phyloP scores from a whole-genome alignment of 2,329 filamentous ascomycete species.

The Ceratocystis papillata region DNA sequence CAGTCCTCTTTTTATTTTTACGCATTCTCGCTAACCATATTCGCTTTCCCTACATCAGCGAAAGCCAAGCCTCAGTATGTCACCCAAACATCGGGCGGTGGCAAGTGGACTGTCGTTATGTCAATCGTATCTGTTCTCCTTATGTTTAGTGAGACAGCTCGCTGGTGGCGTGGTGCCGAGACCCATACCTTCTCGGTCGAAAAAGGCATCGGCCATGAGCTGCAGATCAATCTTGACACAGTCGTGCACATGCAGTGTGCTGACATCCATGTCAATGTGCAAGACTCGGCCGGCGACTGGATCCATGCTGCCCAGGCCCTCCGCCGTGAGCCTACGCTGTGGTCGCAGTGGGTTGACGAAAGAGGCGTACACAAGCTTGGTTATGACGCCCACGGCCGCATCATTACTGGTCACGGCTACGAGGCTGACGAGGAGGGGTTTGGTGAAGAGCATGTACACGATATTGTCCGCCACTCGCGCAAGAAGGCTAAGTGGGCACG shows the following conservation, averaged over 20 bases:
- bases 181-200: conserved; percentile 88
- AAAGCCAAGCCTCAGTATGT: conserved; percentile 95
- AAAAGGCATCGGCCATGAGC: conserved; percentile 71
- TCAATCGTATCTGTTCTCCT: conserved; percentile 63
- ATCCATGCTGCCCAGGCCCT: conserved; percentile 72
- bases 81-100: conserved; percentile 70
- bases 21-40: no score
- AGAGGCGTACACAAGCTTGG: conserved; percentile 55
- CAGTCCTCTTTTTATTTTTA: neutral
- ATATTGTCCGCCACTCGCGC: conserved; percentile 65
- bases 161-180: conserved; percentile 78
- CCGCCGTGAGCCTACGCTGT: conserved; percentile 64
- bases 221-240: conserved; percentile 95
- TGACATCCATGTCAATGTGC: conserved; percentile 90
- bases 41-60: conserved; percentile 44
- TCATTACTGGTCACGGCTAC: conserved; percentile 45
- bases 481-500: conserved; percentile 58
- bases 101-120: conserved; percentile 86
- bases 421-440: conserved; percentile 56
- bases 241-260: conserved; percentile 79
- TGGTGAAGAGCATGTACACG: conserved; percentile 76
- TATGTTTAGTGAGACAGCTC: conserved; percentile 61
- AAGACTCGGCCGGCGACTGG: conserved; percentile 85
- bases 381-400: conserved; percentile 43
- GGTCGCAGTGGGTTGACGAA: conserved; percentile 68